A percentile compares a stretch with the other conserved stretches of the same genome.
Conservation (phyloP, 805 yeast genomes). For the Debaryomyces hansenii region DNA sequence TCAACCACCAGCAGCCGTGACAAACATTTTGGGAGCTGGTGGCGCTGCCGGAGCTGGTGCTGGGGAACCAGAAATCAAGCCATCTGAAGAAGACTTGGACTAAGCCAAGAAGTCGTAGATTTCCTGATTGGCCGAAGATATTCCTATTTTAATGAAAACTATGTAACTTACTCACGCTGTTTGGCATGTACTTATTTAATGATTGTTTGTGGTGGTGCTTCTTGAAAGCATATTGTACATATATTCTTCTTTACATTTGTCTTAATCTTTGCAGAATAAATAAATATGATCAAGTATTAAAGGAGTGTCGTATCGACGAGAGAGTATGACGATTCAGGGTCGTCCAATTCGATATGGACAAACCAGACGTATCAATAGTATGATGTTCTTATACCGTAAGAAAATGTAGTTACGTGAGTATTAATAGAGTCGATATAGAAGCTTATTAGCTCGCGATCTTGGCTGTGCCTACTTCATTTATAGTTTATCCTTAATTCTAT, state of each 20-base stretch:
- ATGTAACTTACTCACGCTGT: neutral
- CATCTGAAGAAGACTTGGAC: slow-evolving; percentile 35
- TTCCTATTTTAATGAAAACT: neutral
- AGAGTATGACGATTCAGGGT: too few relatives aligned
- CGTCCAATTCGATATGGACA: too few relatives aligned
- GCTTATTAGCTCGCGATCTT: too few relatives aligned
- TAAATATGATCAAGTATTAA: neutral
- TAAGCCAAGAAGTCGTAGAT: slow-evolving; percentile 8
- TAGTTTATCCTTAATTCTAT: too few relatives aligned
- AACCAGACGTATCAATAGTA: too few relatives aligned
- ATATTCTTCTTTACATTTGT: neutral
- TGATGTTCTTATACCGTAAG: too few relatives aligned
- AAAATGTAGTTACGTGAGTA: too few relatives aligned
- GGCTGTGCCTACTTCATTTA: too few relatives aligned
- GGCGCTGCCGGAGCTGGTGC: slow-evolving; percentile 13
- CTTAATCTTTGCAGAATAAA: neutral
- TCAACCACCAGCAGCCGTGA: slow-evolving; percentile 81
- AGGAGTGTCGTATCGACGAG: too few relatives aligned
- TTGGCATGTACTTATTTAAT: neutral
- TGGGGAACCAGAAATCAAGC: slow-evolving; percentile 17
- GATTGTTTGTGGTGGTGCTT: neutral
- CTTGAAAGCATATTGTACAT: neutral
- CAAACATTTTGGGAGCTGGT: slow-evolving; percentile 59
- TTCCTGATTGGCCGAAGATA: neutral
- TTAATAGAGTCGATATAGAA: too few relatives aligned